These are phyloP conservation scores for Capsella bursapastoris DNA, from an alignment of 345 rosid genomes.

Conservation along the genomic window DNA sequence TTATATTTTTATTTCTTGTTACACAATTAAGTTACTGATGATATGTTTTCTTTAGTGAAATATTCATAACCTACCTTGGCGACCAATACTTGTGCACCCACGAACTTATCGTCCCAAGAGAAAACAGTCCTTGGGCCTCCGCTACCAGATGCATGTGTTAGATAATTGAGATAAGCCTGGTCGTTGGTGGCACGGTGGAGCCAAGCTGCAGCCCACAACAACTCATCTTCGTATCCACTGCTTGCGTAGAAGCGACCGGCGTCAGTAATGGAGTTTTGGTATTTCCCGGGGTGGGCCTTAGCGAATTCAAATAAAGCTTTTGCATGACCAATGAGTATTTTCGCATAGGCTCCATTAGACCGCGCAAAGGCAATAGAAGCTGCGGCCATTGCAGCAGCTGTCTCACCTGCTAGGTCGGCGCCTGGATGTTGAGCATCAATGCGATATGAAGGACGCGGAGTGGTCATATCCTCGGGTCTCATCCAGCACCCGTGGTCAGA, in stretches of 20 bases:
- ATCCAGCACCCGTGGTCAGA: slow-evolving; percentile 73
- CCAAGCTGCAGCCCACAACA: slow-evolving; percentile 98
- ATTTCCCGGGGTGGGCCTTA: slow-evolving; percentile 41
- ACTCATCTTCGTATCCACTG: slow-evolving; percentile 70
- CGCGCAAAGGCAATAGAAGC: slow-evolving; percentile 59
- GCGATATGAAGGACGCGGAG: slow-evolving; percentile 52
- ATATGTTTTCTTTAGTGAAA: not conserved
- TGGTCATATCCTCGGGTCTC: slow-evolving; percentile 83
- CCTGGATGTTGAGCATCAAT: slow-evolving; percentile 63
- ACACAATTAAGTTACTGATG: not conserved
- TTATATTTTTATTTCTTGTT: not conserved
- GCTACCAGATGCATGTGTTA: slow-evolving; percentile 61
- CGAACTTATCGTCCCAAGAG: slow-evolving; percentile 93
- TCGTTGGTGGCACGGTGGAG: slow-evolving; percentile 78
- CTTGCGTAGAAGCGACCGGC: slow-evolving; percentile 54
- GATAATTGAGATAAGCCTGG: slow-evolving; percentile 64
- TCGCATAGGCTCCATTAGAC: slow-evolving; percentile 45
- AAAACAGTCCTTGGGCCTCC: slow-evolving; percentile 74
- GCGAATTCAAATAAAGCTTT: slow-evolving; percentile 58
- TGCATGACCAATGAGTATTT: slow-evolving; percentile 56
- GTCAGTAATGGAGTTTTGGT: slow-evolving; percentile 45
- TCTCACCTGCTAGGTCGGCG: slow-evolving; percentile 68
- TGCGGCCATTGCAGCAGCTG: slow-evolving; percentile 75
- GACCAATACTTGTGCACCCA: slow-evolving; percentile 85
- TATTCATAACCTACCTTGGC: slow-evolving; percentile 61